Conservation (phyloP, 163 green algal species). For the Scenedesmus sp. region DNA sequence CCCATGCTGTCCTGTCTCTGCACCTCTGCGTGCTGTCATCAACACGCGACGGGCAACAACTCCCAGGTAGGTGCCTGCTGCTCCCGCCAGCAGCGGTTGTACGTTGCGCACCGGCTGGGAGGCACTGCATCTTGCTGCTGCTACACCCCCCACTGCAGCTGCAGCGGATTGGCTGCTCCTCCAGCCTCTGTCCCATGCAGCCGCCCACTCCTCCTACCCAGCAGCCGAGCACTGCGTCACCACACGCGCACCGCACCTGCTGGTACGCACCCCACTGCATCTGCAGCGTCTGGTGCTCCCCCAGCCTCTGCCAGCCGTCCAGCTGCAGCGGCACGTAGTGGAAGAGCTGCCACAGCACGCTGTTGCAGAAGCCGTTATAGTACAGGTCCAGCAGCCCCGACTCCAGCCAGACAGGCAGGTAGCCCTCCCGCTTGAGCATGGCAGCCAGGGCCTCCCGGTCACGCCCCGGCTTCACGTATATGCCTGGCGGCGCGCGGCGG, state of each 20-base stretch:
- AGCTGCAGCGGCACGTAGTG: conserved; percentile 98
- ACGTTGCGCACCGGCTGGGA: no score
- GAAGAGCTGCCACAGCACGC: conserved; percentile 98
- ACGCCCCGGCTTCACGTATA: conserved; percentile 83
- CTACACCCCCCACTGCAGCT: conserved; percentile 96
- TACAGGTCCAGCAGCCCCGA: conserved; percentile 85
- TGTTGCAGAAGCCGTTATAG: conserved; percentile 99
- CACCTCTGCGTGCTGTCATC: no score
- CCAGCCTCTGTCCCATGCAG: no score
- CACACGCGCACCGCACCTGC: conserved; percentile 67
- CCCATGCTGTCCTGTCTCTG: no score
- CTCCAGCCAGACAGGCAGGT: conserved; percentile 95
- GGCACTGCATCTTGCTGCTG: conserved; percentile 62
- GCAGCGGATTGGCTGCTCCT: no score
- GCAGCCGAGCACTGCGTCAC: background rate
- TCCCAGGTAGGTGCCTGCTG: no score
- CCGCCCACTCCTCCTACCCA: background rate
- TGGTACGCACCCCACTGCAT: conserved; percentile 97
- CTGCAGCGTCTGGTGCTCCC: conserved; percentile 89
- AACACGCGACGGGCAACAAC: no score
- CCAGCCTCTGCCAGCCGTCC: conserved; percentile 90
- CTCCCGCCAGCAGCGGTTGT: no score
- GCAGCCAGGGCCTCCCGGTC: conserved; percentile 82
- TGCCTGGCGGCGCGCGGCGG: conserved; percentile 62
- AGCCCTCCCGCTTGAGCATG: conserved; percentile 82